Evolutionary conservation across 1,139 yeast genomes (phyloP), one percentile per base, ranked within the genome.

Genomic region (Yamadazyma aaseri): DNA sequence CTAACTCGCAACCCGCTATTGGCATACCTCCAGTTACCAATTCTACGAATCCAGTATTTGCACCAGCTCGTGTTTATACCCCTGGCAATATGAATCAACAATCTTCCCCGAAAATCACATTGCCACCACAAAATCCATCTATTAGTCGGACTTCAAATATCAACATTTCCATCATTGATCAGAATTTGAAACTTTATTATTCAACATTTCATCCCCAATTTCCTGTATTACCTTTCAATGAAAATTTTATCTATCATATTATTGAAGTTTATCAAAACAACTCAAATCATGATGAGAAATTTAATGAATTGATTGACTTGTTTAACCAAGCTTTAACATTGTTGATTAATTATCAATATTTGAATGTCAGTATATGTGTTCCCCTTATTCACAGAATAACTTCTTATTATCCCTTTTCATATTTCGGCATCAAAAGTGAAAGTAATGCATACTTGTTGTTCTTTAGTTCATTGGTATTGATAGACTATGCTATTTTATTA

Each of bases 221-320:
- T 49, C 86, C 87, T 5, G 60, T 81, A 0, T 59, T 82, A 16
- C 82, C 86, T 1, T 56, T 71, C 39, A 67, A 71, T 42, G 68
- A 66, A 35, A 55, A 49, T 26, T 62, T 57, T 5, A 50, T 67
- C 26, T 53, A 51, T 10, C 60, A 47, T 10, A 38, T 54, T 17
- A 30, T 57, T 25, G 43, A 50, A 35, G 38, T 46, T 28, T 38
- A 44, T 17, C 27, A 33, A 20, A 27, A 30, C 17, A 46, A 43
- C 36, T 32, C 39, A 28, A 46, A 44, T 9, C 31, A 31, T 22
- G 53, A 65, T 29, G 73, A 67, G 22, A 64, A 69, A 6, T 61
- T 63, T 35, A 51, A 60, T 12, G 50, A 58, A 31, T 60, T 80
- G 3, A 50, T 77, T 9, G 75, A 73, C 15, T 56, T 78, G 26